These are phyloP conservation scores for Sphagnum contortum DNA, from an alignment of 225 moss, liverwort and hornwort species.

Conservation along the genomic window DNA sequence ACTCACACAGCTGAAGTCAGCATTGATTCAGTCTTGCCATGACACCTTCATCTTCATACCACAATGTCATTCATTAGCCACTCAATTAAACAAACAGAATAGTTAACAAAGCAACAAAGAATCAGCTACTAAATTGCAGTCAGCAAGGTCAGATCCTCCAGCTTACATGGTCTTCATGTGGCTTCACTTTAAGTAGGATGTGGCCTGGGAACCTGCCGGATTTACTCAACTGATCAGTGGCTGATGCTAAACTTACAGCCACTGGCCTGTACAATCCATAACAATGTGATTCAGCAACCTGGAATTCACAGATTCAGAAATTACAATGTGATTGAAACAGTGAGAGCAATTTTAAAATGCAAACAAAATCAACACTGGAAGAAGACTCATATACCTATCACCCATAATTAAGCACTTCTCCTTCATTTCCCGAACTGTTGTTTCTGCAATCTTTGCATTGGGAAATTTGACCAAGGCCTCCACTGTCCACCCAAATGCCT, in stretches of 20 bases:
- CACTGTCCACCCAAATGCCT: constrained; percentile 12
- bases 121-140: not conserved
- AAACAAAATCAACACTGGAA: not conserved
- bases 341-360: not conserved
- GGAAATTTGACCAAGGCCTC: constrained; percentile 27
- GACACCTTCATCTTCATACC: not conserved
- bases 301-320: not conserved
- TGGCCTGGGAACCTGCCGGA: constrained; percentile 18
- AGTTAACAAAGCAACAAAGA: not conserved
- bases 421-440: constrained; percentile 3
- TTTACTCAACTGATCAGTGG: constrained; percentile 7
- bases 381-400: constrained; percentile 20
- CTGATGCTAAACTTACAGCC: constrained; percentile 6
- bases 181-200: constrained; percentile 13
- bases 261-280: constrained; percentile 26
- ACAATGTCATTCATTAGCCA: not conserved
- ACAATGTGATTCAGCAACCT: not conserved
- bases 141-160: not conserved
- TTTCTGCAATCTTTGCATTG: constrained; percentile 2
- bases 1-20: not conserved
- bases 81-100: not conserved
- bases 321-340: not conserved
- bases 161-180: constrained; percentile 26
- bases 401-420: constrained; percentile 9
- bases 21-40: not conserved